Evolutionary conservation across 192 early-diverging fungal genomes (phyloP).

Genomic region (Glomus cerebriforme): DNA sequence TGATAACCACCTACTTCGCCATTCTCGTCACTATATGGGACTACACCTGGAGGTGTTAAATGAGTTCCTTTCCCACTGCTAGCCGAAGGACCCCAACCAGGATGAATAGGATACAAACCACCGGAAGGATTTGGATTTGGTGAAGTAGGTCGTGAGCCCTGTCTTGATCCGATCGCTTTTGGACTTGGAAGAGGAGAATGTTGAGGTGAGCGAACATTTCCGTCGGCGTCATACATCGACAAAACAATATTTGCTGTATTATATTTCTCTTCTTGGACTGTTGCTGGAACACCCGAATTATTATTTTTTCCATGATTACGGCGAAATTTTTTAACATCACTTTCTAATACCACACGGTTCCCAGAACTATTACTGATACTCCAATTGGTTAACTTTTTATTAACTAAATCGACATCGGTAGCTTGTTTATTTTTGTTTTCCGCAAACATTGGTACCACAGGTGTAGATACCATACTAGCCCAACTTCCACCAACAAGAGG

Average conservation of each 20-base stretch:
- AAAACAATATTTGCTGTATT: constrained; percentile 11
- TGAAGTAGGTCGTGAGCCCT: constrained; percentile 34
- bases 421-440: constrained; percentile 38
- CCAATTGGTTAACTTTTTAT: constrained; percentile 35
- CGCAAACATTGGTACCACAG: constrained; percentile 33
- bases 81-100: constrained; percentile 29
- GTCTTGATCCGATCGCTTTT: constrained; percentile 23
- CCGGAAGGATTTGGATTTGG: constrained; percentile 36
- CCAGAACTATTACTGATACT: constrained; percentile 34
- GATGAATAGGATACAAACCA: constrained; percentile 43
- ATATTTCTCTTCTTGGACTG: constrained; percentile 36
- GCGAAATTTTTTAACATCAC: constrained; percentile 37
- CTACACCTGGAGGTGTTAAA: constrained; percentile 26
- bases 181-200: constrained; percentile 39
- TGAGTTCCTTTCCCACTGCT: constrained; percentile 40
- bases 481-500: constrained; percentile 32
- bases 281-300: constrained; percentile 35
- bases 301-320: constrained; percentile 33
- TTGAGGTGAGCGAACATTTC: constrained; percentile 30
- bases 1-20: constrained; percentile 33
- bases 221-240: constrained; percentile 29
- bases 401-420: constrained; percentile 45
- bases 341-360: constrained; percentile 32
- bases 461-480: constrained; percentile 35
- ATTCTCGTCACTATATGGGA: constrained; percentile 38